Percentiles rank a stretch among this genome's conserved stretches.
These are phyloP conservation scores for Aspergillus mulundensis DNA, from an alignment of 495 filamentous ascomycete genomes.

Conservation along the genomic window DNA sequence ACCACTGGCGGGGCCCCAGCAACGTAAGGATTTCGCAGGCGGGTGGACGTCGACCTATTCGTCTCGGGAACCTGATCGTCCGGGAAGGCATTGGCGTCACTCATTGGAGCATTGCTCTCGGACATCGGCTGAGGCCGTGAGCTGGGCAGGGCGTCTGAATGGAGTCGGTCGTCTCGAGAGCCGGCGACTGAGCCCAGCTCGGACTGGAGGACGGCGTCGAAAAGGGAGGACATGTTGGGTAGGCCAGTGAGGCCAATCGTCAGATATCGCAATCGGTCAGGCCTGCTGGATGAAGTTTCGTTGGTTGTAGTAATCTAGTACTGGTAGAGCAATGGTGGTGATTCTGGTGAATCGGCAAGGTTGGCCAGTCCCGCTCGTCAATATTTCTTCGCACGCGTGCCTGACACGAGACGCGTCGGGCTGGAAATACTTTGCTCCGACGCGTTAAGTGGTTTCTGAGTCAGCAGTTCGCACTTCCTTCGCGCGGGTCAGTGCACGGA, in stretches of 20 bases:
- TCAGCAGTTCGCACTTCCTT: constrained; percentile 11
- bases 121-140: constrained; percentile 43
- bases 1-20: constrained; percentile 75
- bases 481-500: background rate
- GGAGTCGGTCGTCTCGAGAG: constrained; percentile 28
- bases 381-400: constrained; percentile 21
- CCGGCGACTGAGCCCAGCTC: constrained; percentile 42
- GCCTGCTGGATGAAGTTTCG: background rate
- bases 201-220: constrained; percentile 50
- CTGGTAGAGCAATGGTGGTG: no score
- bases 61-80: constrained; percentile 61
- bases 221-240: constrained; percentile 48
- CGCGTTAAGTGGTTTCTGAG: constrained; percentile 42
- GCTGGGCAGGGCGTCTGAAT: constrained; percentile 41
- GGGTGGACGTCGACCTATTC: constrained; percentile 50
- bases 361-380: no score
- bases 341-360: no score
- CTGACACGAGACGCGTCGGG: constrained; percentile 35
- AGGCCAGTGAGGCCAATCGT: constrained; percentile 21
- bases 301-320: no score
- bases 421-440: constrained; percentile 17
- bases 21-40: constrained; percentile 57
- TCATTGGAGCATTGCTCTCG: constrained; percentile 53
- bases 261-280: constrained; percentile 1
- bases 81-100: constrained; percentile 49